Conservation (phyloP, 2,329 filamentous ascomycete species). For the Fusarium torreyae region DNA sequence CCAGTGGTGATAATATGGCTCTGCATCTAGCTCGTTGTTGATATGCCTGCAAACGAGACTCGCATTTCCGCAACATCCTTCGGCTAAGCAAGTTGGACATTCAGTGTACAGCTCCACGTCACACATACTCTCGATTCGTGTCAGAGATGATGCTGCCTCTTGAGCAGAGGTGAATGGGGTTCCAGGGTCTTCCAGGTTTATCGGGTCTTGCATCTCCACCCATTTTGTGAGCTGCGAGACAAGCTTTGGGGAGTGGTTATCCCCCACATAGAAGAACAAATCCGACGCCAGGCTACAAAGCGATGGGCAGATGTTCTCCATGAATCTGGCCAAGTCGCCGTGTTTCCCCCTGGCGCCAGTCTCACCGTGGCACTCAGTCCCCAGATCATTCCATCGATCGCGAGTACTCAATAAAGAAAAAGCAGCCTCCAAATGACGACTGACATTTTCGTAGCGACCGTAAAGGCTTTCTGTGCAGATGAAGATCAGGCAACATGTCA, state of each 20-base stretch:
- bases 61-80: background rate
- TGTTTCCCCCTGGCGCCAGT: background rate
- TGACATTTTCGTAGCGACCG: conserved; percentile 1
- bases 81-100: background rate
- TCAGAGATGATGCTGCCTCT: conserved; percentile 4
- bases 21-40: background rate
- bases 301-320: conserved; percentile 20
- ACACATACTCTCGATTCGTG: background rate
- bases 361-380: background rate
- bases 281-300: conserved; percentile 17
- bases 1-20: conserved; percentile 17
- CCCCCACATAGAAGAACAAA: conserved; percentile 11
- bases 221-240: conserved; percentile 1
- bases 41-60: background rate
- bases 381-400: background rate
- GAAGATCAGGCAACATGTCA: conserved; percentile 29
- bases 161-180: conserved; percentile 18
- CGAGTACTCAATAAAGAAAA: background rate
- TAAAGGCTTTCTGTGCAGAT: conserved; percentile 28
- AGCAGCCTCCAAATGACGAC: conserved; percentile 14
- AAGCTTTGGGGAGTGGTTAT: conserved; percentile 12
- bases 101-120: background rate
- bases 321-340: background rate
- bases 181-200: background rate
- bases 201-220: conserved; percentile 6